phyloP scores from a whole-genome alignment of 352 stramenopile genomes.

The Pythium phragmitis region DNA sequence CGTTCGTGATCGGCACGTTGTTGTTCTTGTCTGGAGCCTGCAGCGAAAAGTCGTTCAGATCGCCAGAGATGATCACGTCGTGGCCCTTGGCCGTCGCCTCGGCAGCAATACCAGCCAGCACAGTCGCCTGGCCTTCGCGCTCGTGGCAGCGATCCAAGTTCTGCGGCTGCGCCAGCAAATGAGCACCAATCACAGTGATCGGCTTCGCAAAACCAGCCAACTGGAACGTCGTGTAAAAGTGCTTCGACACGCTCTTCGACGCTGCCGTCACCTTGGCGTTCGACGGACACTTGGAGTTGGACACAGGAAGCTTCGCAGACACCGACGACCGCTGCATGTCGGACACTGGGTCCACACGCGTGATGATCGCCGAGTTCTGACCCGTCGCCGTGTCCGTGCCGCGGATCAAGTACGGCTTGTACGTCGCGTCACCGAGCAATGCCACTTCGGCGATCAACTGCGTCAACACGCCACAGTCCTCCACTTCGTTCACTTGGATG shows the following conservation, averaged over 20 bases:
- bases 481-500: slow-evolving; percentile 34
- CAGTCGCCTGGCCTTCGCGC: slow-evolving; percentile 32
- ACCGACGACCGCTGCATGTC: slow-evolving; percentile 24
- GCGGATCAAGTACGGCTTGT: slow-evolving; percentile 37
- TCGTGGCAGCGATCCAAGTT: slow-evolving; percentile 27
- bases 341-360: slow-evolving; percentile 28
- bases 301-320: slow-evolving; percentile 18
- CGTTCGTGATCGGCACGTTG: slow-evolving; percentile 32
- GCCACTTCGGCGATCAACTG: slow-evolving; percentile 18
- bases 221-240: slow-evolving; percentile 34
- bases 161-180: slow-evolving; percentile 40
- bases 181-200: slow-evolving; percentile 37
- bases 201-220: slow-evolving; percentile 28
- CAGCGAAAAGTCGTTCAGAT: slow-evolving; percentile 35
- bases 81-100: slow-evolving; percentile 5
- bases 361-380: slow-evolving; percentile 34
- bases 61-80: slow-evolving; percentile 35
- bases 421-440: slow-evolving; percentile 20
- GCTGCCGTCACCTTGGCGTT: slow-evolving; percentile 1
- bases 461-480: slow-evolving; percentile 25
- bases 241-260: slow-evolving; percentile 32
- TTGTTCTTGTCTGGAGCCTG: slow-evolving; percentile 23
- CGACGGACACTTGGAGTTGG: slow-evolving; percentile 27
- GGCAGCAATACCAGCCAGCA: slow-evolving; percentile 20
- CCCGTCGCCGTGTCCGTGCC: slow-evolving; percentile 32